Base-by-base conservation (phyloP, 495 filamentous ascomycete genomes). In the Xylaria bambusicola region DNA sequence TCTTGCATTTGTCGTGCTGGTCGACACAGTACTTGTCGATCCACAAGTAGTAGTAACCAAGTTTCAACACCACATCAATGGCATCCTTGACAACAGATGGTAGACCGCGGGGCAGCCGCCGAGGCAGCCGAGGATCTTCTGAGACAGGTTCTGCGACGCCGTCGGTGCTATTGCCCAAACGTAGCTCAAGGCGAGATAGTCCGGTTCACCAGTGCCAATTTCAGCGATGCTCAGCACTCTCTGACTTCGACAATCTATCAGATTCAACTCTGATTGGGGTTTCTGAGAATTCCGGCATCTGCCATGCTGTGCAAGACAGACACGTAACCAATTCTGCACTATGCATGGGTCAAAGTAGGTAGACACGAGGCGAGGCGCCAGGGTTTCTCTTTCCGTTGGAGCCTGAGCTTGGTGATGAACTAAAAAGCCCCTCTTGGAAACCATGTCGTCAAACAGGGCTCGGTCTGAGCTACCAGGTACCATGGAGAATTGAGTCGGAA, bases 21-120 rank as follows among this genome's bases (percentile, higher is more conserved):
- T 67, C 47, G 12, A 69, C 69, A 42, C 67, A 72, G 44, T 63
- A 67, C 31, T 52, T 60, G 45, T 72, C 69, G 23, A 71, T 52
- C 69, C 71, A 70, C 2, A 73, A 35, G 35, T 70, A 71, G 0
- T 56, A 58, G 23, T 56, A 67, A 1, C 63, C 60, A 9, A 72
- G 42, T 0, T 31, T 31, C n/a, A 52, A 48, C 5, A 59, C 55
- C 2, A 69, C 64, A 2, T 21, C 29, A n/a, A 71, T 60, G 7
- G 67, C 63, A 49, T 71, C 71, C 26, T 66, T 23, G 40, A 75
- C 61, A 10, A 65, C 65, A 8, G 0, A 2, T 2, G 67, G 59
- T 0, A 2, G 27, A 9, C 1, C 13, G n/a, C 26, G 9, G 18
- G 54, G 52, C 6, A 56, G 24, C 6, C 13, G 2, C n/a, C n/a